Evolutionary conservation across 2,329 filamentous ascomycete genomes (phyloP).

Genomic region (Decorospora gaudefroyi): DNA sequence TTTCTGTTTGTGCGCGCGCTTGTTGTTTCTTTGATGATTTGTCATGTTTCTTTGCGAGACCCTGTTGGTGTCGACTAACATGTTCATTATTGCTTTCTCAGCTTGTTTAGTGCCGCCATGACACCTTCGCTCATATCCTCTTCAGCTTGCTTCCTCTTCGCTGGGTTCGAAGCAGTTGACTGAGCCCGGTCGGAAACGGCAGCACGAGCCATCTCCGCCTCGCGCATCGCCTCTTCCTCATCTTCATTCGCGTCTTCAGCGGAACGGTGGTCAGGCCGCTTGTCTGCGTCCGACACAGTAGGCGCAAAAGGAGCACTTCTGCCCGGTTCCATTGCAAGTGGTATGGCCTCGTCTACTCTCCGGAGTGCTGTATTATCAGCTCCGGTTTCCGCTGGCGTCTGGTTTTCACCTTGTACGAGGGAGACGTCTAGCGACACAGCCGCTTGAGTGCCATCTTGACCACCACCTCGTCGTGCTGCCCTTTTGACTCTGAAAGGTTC

Average conservation of each 20-base stretch:
- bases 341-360: constrained; percentile 38
- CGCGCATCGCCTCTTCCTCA: constrained; percentile 54
- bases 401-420: constrained; percentile 30
- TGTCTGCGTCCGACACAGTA: constrained; percentile 43
- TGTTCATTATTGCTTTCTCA: constrained; percentile 49
- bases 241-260: constrained; percentile 47
- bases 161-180: constrained; percentile 15
- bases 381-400: constrained; percentile 17
- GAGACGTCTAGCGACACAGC: constrained; percentile 35
- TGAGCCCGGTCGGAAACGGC: constrained; percentile 32
- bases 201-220: constrained; percentile 27
- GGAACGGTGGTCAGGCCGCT: constrained; percentile 40
- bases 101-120: constrained; percentile 61
- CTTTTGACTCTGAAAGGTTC: constrained; percentile 82
- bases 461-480: constrained; percentile 61
- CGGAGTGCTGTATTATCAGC: constrained; percentile 31
- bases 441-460: constrained; percentile 37
- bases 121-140: constrained; percentile 62
- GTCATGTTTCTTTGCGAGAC: no score
- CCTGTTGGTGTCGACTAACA: neutral
- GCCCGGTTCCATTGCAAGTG: constrained; percentile 34
- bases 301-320: constrained; percentile 23
- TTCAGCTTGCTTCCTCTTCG: constrained; percentile 47
- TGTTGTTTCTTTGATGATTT: no score
- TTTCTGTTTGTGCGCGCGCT: no score